These are phyloP conservation scores for Bipolaris cookei DNA, from an alignment of 2,329 filamentous ascomycete species.

Conservation along the genomic window DNA sequence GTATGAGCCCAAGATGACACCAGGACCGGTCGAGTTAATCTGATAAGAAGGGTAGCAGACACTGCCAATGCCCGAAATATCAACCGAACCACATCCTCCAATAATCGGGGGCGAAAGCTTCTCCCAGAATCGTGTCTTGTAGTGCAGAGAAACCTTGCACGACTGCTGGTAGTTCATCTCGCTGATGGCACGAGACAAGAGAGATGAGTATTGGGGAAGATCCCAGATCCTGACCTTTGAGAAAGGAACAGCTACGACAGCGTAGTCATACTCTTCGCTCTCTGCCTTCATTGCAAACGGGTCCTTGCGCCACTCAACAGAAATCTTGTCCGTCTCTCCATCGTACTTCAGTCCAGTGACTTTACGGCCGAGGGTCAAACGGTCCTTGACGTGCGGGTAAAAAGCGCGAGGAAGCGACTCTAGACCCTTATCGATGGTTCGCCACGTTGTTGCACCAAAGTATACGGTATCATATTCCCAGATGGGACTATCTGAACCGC, in stretches of 20 bases:
- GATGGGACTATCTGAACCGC: slow-evolving; percentile 55
- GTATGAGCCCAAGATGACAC: slow-evolving; percentile 68
- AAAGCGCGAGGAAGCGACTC: slow-evolving; percentile 68
- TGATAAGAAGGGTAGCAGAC: slow-evolving; percentile 73
- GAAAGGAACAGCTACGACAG: slow-evolving; percentile 70
- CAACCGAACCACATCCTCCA: slow-evolving; percentile 66
- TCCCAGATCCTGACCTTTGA: slow-evolving; percentile 68
- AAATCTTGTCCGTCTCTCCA: slow-evolving; percentile 59
- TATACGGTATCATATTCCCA: slow-evolving; percentile 60
- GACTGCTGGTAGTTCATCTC: slow-evolving; percentile 58
- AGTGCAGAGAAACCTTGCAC: slow-evolving; percentile 70
- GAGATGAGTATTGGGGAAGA: slow-evolving; percentile 61
- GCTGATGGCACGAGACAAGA: slow-evolving; percentile 57
- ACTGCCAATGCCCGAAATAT: slow-evolving; percentile 66
- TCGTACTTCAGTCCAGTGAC: slow-evolving; percentile 65
- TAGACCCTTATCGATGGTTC: slow-evolving; percentile 68
- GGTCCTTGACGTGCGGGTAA: slow-evolving; percentile 64
- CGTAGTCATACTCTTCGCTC: slow-evolving; percentile 67
- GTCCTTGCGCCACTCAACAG: slow-evolving; percentile 63
- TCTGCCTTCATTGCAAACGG: slow-evolving; percentile 53
- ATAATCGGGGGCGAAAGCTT: slow-evolving; percentile 63
- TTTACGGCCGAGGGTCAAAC: slow-evolving; percentile 62
- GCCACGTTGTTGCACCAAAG: slow-evolving; percentile 65
- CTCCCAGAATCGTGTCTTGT: slow-evolving; percentile 68
- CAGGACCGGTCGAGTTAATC: slow-evolving; percentile 68